These are phyloP conservation scores for Podaxis sp. DNA, from an alignment of 768 basidiomycete genomes.

Conservation along the genomic window DNA sequence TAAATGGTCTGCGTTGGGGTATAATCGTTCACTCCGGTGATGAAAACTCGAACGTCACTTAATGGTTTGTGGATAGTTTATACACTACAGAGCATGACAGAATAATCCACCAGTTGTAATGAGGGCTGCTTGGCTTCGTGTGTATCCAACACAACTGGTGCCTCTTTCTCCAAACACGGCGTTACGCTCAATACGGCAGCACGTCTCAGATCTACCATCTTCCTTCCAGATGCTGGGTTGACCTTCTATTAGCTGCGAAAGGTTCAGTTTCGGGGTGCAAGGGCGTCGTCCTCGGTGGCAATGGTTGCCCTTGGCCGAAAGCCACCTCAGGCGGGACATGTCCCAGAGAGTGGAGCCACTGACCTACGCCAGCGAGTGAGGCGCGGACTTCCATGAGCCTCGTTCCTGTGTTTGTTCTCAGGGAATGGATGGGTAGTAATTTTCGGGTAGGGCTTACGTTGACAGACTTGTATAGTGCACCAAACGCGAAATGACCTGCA, in stretches of 20 bases:
- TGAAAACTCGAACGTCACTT: too few species aligned
- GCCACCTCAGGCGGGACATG: conserved; percentile 37
- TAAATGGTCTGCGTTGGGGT: too few species aligned
- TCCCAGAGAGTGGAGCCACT: conserved; percentile 58
- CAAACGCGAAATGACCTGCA: conserved; percentile 57
- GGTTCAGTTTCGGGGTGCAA: conserved; percentile 37
- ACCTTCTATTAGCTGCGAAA: conserved; percentile 29
- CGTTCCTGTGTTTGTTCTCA: conserved; percentile 43
- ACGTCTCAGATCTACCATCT: conserved; percentile 45
- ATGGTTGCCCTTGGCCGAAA: conserved; percentile 38
- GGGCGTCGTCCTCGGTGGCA: conserved; percentile 36
- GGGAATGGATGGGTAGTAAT: neutral
- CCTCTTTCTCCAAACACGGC: conserved; percentile 39
- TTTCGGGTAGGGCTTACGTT: conserved; percentile 30
- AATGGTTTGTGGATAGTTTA: too few species aligned
- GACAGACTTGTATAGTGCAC: conserved; percentile 53
- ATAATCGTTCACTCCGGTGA: too few species aligned
- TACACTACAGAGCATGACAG: too few species aligned
- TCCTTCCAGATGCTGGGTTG: conserved; percentile 13
- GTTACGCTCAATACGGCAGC: conserved; percentile 43
- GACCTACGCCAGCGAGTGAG: conserved; percentile 55
- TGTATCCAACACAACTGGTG: conserved; percentile 29
- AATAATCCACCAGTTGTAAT: too few species aligned
- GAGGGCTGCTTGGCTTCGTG: conserved; percentile 24
- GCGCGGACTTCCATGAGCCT: conserved; percentile 60